Base-by-base conservation (phyloP, 192 early-diverging fungal species). In the Coemansia sp. region DNA sequence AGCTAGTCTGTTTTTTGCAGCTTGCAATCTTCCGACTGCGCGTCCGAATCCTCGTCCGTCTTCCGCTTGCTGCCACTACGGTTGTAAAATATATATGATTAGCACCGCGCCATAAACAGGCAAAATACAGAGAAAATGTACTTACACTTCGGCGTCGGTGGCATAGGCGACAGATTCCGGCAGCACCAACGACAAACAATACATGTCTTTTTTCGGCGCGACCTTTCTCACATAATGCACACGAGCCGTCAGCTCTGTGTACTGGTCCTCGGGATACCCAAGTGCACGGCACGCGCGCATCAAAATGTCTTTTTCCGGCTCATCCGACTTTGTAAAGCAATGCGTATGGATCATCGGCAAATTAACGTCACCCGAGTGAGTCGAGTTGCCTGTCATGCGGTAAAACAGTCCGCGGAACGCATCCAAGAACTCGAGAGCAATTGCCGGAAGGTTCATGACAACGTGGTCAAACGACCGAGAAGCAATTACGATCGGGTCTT, bases 161-260 rank as follows among this genome's bases (percentile, higher is more conserved):
- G 68, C 66, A 48, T 74, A 98, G 4, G 94, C 94, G 19, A 97
- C 87, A 50, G 83, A 87, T 15, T 83, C 71, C 15, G 91, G 90
- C 51, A 99, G 72, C 10, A 72, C 72, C 66, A 99, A 92, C 11
- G 91, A 91, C 44, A 98, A 77, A 66, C 98, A 99, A 64, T 93
- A 88, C 98, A 99, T 99, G 25, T 99, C 94, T 83, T 99, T 99
- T 53, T 94, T 95, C 2, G 98, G 98, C 1, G 98, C 95, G 2
- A 99, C 98, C 49, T 91, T 90, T 21, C 98, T 89, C 1, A 99
- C 98, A 69, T 85, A 89, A 67, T 92, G 88, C 4, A 95, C 77
- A 9, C 61, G 55, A 1, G 71, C 81, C n/a, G 69, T 71, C 2
- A 75, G 59, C 5, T 72, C 67, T 14, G 21, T 40, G 52, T 72